Evolutionary conservation across 192 early-diverging fungal genomes (phyloP).

Genomic region (Linnemannia zychae): DNA sequence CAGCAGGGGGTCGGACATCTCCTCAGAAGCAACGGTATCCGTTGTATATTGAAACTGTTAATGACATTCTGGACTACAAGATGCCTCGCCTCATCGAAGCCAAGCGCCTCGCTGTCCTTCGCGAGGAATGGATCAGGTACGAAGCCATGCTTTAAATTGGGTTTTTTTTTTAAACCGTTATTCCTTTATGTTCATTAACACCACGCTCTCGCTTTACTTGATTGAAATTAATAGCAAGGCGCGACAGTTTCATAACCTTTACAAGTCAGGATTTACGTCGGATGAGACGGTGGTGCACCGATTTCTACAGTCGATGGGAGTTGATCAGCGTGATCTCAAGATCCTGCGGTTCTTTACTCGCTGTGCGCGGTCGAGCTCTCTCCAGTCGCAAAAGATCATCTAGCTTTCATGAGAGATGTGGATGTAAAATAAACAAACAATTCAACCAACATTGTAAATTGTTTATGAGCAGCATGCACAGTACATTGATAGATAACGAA

Average conservation of each 20-base stretch:
- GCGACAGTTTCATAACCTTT: slow-evolving; percentile 46
- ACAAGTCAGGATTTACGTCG: slow-evolving; percentile 43
- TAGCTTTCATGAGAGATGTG: not conserved
- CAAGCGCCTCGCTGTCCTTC: slow-evolving; percentile 26
- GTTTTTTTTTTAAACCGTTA: not conserved
- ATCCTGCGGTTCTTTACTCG: slow-evolving; percentile 52
- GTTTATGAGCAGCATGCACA: not conserved
- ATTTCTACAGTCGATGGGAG: slow-evolving; percentile 44
- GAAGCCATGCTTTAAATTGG: no score
- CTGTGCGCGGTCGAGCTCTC: slow-evolving; percentile 22
- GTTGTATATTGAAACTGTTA: slow-evolving; percentile 40
- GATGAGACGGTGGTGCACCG: slow-evolving; percentile 30
- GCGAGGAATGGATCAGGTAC: slow-evolving; percentile 55
- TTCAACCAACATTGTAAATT: not conserved
- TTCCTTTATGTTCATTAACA: not conserved
- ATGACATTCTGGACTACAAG: slow-evolving; percentile 42
- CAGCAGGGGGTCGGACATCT: not conserved
- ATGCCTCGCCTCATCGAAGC: slow-evolving; percentile 32
- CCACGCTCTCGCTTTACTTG: not conserved
- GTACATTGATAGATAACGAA: not conserved
- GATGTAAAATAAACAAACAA: not conserved
- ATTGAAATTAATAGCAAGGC: slow-evolving; percentile 29
- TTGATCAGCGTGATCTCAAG: slow-evolving; percentile 44
- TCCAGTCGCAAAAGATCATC: slow-evolving; percentile 34
- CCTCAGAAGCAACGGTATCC: not conserved